These are phyloP conservation scores for Luffa aegyptiaca DNA, from an alignment of 306 rosid genomes.

Conservation along the genomic window DNA sequence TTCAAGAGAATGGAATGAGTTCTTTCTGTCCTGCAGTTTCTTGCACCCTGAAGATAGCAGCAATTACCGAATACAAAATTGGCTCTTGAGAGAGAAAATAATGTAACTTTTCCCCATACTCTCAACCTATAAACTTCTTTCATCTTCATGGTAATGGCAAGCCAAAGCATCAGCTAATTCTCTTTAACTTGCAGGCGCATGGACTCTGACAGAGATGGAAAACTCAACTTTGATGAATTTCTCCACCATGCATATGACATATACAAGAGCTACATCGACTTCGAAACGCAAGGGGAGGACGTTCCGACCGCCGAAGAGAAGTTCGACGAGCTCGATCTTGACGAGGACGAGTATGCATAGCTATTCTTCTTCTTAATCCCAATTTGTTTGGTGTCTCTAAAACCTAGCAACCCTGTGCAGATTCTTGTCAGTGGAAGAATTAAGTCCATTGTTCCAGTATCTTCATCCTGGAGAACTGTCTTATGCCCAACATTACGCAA, in stretches of 20 bases:
- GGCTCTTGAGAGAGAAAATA: conserved; percentile 52
- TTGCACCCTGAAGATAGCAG: conserved; percentile 74
- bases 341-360: conserved; percentile 42
- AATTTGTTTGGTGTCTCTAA: not conserved
- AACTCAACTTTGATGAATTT: conserved; percentile 47
- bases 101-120: conserved; percentile 23
- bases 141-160: not conserved
- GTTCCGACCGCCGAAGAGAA: conserved; percentile 29
- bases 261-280: conserved; percentile 42
- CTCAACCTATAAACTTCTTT: not conserved
- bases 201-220: conserved; percentile 47
- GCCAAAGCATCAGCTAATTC: not conserved
- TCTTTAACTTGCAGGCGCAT: conserved; percentile 31
- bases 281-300: conserved; percentile 27
- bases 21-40: conserved; percentile 29
- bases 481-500: conserved; percentile 44
- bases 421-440: conserved; percentile 47
- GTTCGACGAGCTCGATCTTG: conserved; percentile 51
- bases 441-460: conserved; percentile 43
- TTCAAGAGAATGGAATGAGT: not conserved
- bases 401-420: conserved; percentile 17
- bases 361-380: not conserved
- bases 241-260: conserved; percentile 23
- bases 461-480: conserved; percentile 69
- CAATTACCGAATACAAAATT: conserved; percentile 31